Evolutionary conservation across 805 yeast genomes (phyloP).

Genomic region (Candida argentea): DNA sequence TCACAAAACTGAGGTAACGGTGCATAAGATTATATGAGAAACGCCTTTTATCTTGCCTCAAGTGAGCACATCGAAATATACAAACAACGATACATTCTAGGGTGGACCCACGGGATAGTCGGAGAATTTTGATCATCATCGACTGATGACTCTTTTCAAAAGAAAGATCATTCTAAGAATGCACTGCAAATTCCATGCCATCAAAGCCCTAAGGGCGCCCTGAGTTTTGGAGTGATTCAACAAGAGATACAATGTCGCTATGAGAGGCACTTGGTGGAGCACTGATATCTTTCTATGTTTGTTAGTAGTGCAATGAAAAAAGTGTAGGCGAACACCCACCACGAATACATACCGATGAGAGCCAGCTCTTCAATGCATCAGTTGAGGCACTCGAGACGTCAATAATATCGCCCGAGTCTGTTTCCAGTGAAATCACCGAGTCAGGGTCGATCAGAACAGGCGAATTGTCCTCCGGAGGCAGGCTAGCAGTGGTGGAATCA

Average conservation of each 20-base stretch:
- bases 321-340: not conserved
- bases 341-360: conserved; percentile 26
- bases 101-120: not conserved
- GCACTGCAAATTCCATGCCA: no score
- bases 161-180: conserved; percentile 11
- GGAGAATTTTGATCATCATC: conserved; percentile 1
- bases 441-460: conserved; percentile 12
- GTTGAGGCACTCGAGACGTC: conserved; percentile 25
- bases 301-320: conserved; percentile 10
- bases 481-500: no score
- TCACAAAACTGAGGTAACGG: no score
- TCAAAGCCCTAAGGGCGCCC: conserved; percentile 3
- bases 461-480: conserved; percentile 15
- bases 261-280: conserved; percentile 37
- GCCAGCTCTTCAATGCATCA: conserved; percentile 24
- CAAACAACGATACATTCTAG: not conserved
- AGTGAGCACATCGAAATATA: no score
- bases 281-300: conserved; percentile 33
- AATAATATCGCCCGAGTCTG: conserved; percentile 8
- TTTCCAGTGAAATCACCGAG: conserved; percentile 5
- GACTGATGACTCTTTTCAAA: conserved; percentile 6
- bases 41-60: no score
- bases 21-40: no score
- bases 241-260: conserved; percentile 38
- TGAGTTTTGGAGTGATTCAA: conserved; percentile 27